Evolutionary conservation across 345 rosid genomes (phyloP), one percentile per base, ranked within the genome.

Genomic region (Citrus sinensis): DNA sequence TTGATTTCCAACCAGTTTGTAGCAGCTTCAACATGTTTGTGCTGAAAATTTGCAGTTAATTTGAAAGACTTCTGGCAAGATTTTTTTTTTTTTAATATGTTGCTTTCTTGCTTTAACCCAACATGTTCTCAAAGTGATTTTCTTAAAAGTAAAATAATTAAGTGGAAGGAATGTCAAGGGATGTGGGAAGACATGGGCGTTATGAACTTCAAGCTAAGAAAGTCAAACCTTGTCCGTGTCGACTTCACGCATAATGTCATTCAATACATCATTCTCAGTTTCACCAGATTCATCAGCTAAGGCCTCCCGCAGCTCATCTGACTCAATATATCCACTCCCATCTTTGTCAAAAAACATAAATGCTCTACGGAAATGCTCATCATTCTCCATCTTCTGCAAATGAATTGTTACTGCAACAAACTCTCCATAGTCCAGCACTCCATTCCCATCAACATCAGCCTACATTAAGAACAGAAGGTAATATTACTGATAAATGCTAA

Each of bases 391-490:
- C 89, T 92, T 92, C 88, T 91, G 97, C 89, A 96, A 86, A 85
- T 96, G 99, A 77, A 96, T 90, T n/a, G 97, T 92, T 79, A 96
- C 99, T 25, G 98, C 99, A 51, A 94, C 98, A 84, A 96, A 96
- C 79, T 96, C 99, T 46, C 98, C 97, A 64, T 94, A 96, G 81
- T 92, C 97, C 71, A 96, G 82, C 10, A 89, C 85, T 61, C 99
- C 99, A 79, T 94, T 92, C 49, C 97, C 97, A 83, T 94, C 97
- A 76, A 94, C 95, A 88, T 96, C 99, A 67, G 98, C 99, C 99
- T 96, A 82, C 78, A 84, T 63, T 80, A 73, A 73, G 56, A 73
- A 29, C 62, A 66, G 19, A 29, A 74, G 3, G 22, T 67, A 22
- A 34, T 63, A 71, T 16, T 63, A 37, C 25, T 9, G 75, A 19